Evolutionary conservation across 1,139 yeast species (phyloP), one percentile per base, ranked within the genome.

Genomic region (Blastobotrys malaysiensis): DNA sequence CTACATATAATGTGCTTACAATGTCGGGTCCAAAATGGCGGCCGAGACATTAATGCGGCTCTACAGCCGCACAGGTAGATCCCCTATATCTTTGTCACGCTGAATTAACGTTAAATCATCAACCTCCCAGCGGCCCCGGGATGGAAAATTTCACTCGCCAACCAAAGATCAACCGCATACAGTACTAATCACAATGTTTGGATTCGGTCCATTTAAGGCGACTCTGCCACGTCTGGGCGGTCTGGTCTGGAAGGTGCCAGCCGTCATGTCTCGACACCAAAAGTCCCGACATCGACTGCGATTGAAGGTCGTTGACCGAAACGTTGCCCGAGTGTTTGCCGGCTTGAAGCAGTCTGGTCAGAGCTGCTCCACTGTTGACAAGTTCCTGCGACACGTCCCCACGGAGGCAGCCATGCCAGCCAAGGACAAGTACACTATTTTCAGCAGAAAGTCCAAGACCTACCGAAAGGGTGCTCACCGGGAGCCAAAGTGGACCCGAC

Each of bases 381-480:
- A 78, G 56, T 77, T 86, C 56, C 74, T 80, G 65, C 73, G 71
- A 5, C 65, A 78, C 43, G 78, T 86, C 65, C 97, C 97, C 45
- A 86, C 83, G 67, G 97, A 90, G 66, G 64, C 72, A 46, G 90
- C 89, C 59, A 89, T 93, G 97, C 66, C 72, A 0, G 76, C 96
- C 2, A 77, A 74, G 62, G 96, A 93, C 73, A 93, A 93, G 71
- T 93, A 93, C 73, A 84, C 96, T 52, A 85, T 91, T 0, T 93
- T 88, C 73, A 84, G 82, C 73, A 86, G 81, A 71, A 83, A 83
- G 64, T 79, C 84, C 11, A 81, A 78, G 65, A 84, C 84, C 27
- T 93, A 91, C 73, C 82, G 99, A 74, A 93, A 90, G 74, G 84
- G 95, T 61, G 83, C 88, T 24, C 98, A 93, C 69, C 61, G 67